Conservation (phyloP, 768 basidiomycete genomes). For the Jaapia argillacea region DNA sequence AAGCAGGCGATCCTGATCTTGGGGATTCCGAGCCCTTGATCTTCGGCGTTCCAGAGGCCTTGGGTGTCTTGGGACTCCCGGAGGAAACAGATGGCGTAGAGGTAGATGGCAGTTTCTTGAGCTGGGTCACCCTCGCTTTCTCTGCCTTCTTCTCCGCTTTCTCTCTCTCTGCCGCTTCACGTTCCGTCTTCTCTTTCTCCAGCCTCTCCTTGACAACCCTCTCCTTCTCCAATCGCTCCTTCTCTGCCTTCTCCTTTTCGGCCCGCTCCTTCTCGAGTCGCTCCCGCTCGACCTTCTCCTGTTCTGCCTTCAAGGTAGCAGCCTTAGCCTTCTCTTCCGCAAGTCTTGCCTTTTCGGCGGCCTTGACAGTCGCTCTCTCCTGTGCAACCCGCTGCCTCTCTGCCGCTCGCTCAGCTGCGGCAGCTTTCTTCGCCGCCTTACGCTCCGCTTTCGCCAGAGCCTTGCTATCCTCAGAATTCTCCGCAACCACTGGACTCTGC, state of each 20-base stretch:
- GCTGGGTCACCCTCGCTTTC: conserved; percentile 6
- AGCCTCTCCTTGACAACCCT: conserved; percentile 13
- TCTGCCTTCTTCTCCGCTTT: conserved; percentile 10
- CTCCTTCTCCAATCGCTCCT: conserved; percentile 20
- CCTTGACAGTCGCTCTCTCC: conserved; percentile 46
- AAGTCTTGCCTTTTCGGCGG: conserved; percentile 43
- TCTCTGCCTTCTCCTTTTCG: conserved; percentile 29
- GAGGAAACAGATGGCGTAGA: too few species aligned
- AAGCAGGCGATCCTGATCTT: conserved; percentile 1
- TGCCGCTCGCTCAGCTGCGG: conserved; percentile 49
- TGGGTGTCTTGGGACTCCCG: too few species aligned
- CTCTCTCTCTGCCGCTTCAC: conserved; percentile 21
- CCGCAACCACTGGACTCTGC: conserved; percentile 18
- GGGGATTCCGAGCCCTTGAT: too few species aligned
- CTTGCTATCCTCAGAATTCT: conserved; percentile 20
- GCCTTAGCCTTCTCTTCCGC: conserved; percentile 46
- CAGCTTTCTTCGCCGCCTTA: conserved; percentile 57
- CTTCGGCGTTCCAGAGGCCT: too few species aligned
- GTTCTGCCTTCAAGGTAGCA: conserved; percentile 47
- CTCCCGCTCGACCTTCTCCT: conserved; percentile 32
- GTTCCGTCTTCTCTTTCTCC: conserved; percentile 15
- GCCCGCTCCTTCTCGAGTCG: conserved; percentile 28
- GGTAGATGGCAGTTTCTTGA: too few species aligned
- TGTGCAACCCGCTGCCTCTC: conserved; percentile 48
- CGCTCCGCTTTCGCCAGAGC: conserved; percentile 47